Base-by-base conservation (phyloP, 1,139 yeast genomes). In the Waltiozyma sp. region DNA sequence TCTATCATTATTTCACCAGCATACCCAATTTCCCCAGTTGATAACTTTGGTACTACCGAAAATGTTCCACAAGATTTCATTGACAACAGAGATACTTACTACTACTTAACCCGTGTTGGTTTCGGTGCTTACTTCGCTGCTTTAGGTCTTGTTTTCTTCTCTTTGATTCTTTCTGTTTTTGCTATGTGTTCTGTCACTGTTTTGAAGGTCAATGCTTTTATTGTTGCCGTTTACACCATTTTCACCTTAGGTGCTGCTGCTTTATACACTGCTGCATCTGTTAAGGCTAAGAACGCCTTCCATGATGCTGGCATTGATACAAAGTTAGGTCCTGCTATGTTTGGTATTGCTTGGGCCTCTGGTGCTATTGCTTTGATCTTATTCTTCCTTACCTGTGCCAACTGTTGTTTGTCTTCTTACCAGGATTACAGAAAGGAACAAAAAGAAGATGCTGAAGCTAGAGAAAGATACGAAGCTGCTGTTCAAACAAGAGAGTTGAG, bases 321-420 rank as follows among this genome's bases (percentile, higher is more conserved):
- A 38, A 66, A 69, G 43, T 55, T 83, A 46, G 85, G 87, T 46
- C 70, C 76, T 37, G 65, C 74, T 47, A 61, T 75, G 54, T 61
- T 77, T 61, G 89, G 83, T 55, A 58, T 82, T 47, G 61, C 78
- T 18, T 82, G 93, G 93, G 81, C 87, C 41, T 66, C 85, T 19
- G 74, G 77, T 43, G 81, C 70, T 10, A 62, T 70, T 51, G 60
- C 77, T 45, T 52, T 76, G 18, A 53, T 79, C 45, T 68, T 77
- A 39, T 77, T 74, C 65, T 63, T 77, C 59, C 63, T 73, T 54
- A 64, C 77, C 34, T 77, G 82, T 61, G 70, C 74, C 49, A 69
- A 77, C 47, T 66, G 72, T 48, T 65, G 76, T 46, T 64, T 68
- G 45, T 65, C 64, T 45, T 55, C 62, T 24, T 60, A 59, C 54